phyloP scores from a whole-genome alignment of 2,329 filamentous ascomycete species.

The Escovopsis weberi region DNA sequence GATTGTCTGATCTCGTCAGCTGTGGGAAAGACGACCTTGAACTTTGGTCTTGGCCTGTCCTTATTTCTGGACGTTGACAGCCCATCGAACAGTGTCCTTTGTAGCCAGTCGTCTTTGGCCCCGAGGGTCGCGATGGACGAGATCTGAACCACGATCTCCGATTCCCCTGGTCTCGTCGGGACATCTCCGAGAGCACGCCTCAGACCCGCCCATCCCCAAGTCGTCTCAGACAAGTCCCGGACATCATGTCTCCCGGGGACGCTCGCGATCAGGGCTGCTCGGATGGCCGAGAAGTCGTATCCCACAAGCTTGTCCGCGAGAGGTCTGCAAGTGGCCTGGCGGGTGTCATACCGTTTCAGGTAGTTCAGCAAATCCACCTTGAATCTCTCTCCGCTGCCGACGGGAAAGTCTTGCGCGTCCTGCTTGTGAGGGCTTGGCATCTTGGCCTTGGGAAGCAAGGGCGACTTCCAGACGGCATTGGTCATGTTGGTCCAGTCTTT shows the following conservation, averaged over 20 bases:
- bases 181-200: constrained; percentile 43
- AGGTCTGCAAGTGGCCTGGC: constrained; percentile 34
- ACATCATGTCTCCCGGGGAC: constrained; percentile 53
- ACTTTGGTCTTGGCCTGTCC: constrained; percentile 27
- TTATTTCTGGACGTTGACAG: constrained; percentile 21
- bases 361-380: constrained; percentile 64
- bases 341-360: constrained; percentile 51
- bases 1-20: constrained; percentile 62
- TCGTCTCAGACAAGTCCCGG: constrained; percentile 31
- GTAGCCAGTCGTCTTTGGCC: constrained; percentile 55
- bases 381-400: constrained; percentile 54
- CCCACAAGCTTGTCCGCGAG: constrained; percentile 42
- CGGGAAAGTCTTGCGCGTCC: constrained; percentile 4
- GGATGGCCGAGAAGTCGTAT: constrained; percentile 57
- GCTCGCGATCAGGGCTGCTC: constrained; percentile 62
- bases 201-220: constrained; percentile 67
- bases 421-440: not conserved
- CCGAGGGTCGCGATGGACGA: constrained; percentile 76
- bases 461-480: constrained; percentile 69
- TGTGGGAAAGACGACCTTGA: constrained; percentile 70
- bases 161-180: constrained; percentile 24
- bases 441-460: constrained; percentile 41
- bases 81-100: constrained; percentile 43
- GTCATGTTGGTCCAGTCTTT: constrained; percentile 83
- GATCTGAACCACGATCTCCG: constrained; percentile 48